phyloP scores from a whole-genome alignment of 768 basidiomycete genomes.

The Suillus decipiens region DNA sequence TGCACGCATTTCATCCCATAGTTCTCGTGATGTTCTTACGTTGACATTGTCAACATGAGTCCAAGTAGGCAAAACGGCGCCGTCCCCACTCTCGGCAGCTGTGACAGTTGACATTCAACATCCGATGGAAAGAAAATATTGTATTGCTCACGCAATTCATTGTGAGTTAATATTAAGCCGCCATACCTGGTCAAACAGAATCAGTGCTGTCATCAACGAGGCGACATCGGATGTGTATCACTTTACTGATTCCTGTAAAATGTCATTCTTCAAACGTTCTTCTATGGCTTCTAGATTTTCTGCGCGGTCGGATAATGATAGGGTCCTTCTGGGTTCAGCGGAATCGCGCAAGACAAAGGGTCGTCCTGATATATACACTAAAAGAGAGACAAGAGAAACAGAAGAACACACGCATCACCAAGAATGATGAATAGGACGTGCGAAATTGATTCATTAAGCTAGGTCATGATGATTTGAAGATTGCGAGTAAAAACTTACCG shows the following conservation, averaged over 20 bases:
- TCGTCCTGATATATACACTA: conserved; percentile 86
- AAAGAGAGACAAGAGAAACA: conserved; percentile 11
- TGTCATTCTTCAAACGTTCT: conserved; percentile 84
- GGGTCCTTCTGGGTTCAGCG: conserved; percentile 74
- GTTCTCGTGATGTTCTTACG: conserved; percentile 85
- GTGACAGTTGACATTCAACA: conserved; percentile 20
- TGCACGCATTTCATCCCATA: conserved; percentile 76
- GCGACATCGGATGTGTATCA: conserved; percentile 29
- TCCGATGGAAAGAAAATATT: conserved; percentile 3
- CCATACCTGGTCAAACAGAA: conserved; percentile 59
- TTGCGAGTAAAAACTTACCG: conserved; percentile 48
- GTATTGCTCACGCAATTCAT: conserved; percentile 70
- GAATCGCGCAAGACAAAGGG: conserved; percentile 93
- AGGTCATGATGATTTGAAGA: neutral
- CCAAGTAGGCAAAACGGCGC: conserved; percentile 91
- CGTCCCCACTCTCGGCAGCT: conserved; percentile 66
- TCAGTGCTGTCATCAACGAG: conserved; percentile 11
- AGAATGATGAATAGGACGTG: conserved; percentile 2
- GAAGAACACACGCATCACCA: conserved; percentile 8
- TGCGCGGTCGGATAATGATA: conserved; percentile 87
- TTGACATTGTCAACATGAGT: conserved; percentile 81
- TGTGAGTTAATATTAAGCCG: conserved; percentile 89
- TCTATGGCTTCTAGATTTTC: conserved; percentile 96
- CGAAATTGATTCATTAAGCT: neutral
- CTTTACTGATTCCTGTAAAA: conserved; percentile 81